These are phyloP conservation scores for Dactylonectria macrodidyma DNA, from an alignment of 2,329 filamentous ascomycete genomes.

Conservation along the genomic window DNA sequence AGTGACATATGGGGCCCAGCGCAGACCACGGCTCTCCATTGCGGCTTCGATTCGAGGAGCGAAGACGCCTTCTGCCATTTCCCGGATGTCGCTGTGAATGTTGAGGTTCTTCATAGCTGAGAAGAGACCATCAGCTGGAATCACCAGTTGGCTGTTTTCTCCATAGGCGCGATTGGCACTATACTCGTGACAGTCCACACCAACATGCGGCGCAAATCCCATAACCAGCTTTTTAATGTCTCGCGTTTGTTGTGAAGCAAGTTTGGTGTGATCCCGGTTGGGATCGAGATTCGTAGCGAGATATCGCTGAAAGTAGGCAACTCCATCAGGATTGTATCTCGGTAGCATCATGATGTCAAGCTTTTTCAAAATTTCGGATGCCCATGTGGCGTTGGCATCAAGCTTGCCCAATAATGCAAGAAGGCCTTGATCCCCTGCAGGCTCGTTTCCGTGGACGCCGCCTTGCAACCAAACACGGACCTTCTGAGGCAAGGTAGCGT, in stretches of 20 bases:
- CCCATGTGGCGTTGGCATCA: slow-evolving; percentile 46
- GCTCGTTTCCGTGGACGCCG: slow-evolving; percentile 50
- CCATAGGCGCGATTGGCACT: slow-evolving; percentile 46
- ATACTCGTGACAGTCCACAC: slow-evolving; percentile 47
- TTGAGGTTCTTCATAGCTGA: slow-evolving; percentile 49
- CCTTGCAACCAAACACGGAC: slow-evolving; percentile 48
- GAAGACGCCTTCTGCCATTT: slow-evolving; percentile 42
- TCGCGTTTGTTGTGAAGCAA: slow-evolving; percentile 43
- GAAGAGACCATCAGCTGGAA: slow-evolving; percentile 46
- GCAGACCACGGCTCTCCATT: slow-evolving; percentile 41
- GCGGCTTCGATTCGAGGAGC: slow-evolving; percentile 39
- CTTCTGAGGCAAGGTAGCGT: slow-evolving; percentile 38
- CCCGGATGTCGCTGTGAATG: slow-evolving; percentile 47
- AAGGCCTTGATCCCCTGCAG: slow-evolving; percentile 46
- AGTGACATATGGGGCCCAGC: slow-evolving; percentile 48
- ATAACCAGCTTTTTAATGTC: slow-evolving; percentile 45
- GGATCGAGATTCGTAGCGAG: slow-evolving; percentile 48
- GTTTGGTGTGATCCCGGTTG: slow-evolving; percentile 49
- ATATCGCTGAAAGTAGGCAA: slow-evolving; percentile 47
- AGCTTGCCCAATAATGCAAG: slow-evolving; percentile 47
- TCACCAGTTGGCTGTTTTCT: slow-evolving; percentile 41
- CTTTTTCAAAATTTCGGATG: slow-evolving; percentile 43
- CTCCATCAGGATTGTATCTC: slow-evolving; percentile 50
- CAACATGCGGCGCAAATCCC: slow-evolving; percentile 45
- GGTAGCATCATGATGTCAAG: slow-evolving; percentile 49